Conservation (phyloP, 176 grass and related monocot genomes). For the Cymbopogon citratus region DNA sequence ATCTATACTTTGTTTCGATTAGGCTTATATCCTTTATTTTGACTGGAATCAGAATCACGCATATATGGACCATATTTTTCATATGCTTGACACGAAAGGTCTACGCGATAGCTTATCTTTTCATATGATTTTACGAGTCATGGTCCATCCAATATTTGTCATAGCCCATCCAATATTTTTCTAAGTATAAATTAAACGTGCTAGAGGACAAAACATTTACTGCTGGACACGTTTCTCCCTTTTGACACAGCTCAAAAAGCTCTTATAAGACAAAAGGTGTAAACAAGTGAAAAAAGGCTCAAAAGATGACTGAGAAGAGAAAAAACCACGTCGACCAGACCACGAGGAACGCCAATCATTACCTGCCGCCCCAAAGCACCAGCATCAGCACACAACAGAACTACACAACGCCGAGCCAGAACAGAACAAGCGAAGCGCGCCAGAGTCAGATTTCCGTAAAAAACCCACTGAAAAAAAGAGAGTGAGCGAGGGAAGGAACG, state of each 20-base stretch:
- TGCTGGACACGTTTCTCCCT: neutral
- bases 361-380: neutral
- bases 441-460: neutral
- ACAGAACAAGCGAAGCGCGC: neutral
- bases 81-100: neutral
- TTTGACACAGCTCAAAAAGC: neutral
- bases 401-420: no score
- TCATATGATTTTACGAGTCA: neutral
- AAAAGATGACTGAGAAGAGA: neutral
- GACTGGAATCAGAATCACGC: neutral
- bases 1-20: neutral
- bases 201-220: neutral
- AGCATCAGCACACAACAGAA: neutral
- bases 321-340: neutral
- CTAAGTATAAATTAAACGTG: neutral
- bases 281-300: neutral
- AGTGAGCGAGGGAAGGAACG: no score
- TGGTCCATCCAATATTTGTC: fast-evolving
- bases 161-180: fast-evolving
- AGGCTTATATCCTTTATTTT: neutral
- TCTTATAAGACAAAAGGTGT: neutral
- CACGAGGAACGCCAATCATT: neutral
- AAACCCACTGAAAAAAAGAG: neutral
- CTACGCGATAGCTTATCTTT: no score
- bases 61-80: neutral